Conservation (phyloP, 179 eudicot species). For the Vitellaria paradoxa region DNA sequence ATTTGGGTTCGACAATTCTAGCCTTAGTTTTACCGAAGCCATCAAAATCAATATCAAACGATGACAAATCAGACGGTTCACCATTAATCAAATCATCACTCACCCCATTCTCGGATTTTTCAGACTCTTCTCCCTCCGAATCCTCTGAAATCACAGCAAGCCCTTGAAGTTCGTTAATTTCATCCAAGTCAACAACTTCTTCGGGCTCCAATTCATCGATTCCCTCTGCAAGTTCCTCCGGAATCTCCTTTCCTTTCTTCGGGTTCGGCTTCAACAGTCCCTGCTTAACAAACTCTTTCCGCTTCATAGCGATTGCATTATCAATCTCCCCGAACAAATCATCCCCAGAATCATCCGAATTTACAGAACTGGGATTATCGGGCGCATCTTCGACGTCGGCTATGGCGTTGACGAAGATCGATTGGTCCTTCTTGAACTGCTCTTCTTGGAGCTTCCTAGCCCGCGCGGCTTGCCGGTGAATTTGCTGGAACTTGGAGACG, state of each 20-base stretch:
- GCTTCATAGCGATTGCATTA: conserved; percentile 59
- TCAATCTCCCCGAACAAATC: conserved; percentile 85
- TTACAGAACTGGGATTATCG: conserved; percentile 22
- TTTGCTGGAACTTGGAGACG: conserved; percentile 75
- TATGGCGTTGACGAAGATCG: conserved; percentile 67
- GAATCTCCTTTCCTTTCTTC: conserved; percentile 16
- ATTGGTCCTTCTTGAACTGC: conserved; percentile 52
- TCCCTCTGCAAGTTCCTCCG: conserved; percentile 14
- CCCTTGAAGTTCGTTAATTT: conserved; percentile 62
- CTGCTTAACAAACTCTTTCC: conserved; percentile 76
- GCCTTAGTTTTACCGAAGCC: conserved; percentile 45
- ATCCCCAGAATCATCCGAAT: conserved; percentile 36
- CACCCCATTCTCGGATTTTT: conserved; percentile 40
- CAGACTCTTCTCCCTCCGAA: conserved; percentile 25
- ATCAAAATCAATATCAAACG: conserved; percentile 71
- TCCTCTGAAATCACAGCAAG: conserved; percentile 39
- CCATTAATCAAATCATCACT: conserved; percentile 34
- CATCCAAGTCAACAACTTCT: conserved; percentile 83
- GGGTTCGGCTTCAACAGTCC: conserved; percentile 72
- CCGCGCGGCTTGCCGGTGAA: conserved; percentile 67
- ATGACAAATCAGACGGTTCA: conserved; percentile 26
- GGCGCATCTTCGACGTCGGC: conserved; percentile 72
- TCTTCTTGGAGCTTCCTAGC: conserved; percentile 72
- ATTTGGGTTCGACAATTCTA: conserved; percentile 81
- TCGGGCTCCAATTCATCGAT: conserved; percentile 61